These are phyloP conservation scores for Daldinia vernicosa DNA, from an alignment of 495 filamentous ascomycete genomes.

Conservation along the genomic window DNA sequence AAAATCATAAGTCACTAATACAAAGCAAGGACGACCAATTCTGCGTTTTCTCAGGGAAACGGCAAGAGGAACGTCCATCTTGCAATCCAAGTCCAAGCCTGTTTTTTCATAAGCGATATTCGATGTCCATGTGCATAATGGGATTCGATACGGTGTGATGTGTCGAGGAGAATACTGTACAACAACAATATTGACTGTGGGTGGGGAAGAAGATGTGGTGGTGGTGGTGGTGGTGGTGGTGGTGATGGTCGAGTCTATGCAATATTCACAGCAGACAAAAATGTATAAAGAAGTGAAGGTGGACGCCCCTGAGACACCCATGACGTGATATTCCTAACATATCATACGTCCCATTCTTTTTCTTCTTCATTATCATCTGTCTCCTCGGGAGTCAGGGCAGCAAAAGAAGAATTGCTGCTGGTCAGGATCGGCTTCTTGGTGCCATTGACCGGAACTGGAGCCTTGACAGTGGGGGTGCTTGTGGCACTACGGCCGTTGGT, in stretches of 20 bases:
- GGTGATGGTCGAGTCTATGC: constrained; percentile 29
- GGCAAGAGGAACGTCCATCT: constrained; percentile 9
- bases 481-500: constrained; percentile 39
- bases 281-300: constrained; percentile 37
- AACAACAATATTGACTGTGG: constrained; percentile 27
- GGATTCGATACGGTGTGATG: constrained; percentile 10
- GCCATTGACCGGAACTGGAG: constrained; percentile 48
- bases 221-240: background rate
- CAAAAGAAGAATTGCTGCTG: constrained; percentile 56
- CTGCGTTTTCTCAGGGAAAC: constrained; percentile 10
- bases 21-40: constrained; percentile 21
- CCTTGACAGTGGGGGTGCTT: constrained; percentile 42
- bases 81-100: constrained; percentile 34
- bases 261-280: constrained; percentile 39
- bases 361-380: constrained; percentile 55
- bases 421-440: constrained; percentile 42
- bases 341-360: constrained; percentile 61
- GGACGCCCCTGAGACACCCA: constrained; percentile 2
- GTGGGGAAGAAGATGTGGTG: background rate
- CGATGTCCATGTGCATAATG: constrained; percentile 23
- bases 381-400: constrained; percentile 55
- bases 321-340: background rate
- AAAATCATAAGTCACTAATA: constrained; percentile 19
- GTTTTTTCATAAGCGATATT: constrained; percentile 20
- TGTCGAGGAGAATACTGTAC: constrained; percentile 33